A percentile compares a stretch with the other conserved stretches of the same genome.
phyloP scores from a whole-genome alignment of 2,329 filamentous ascomycete genomes.

The Cordyceps cicadae region DNA sequence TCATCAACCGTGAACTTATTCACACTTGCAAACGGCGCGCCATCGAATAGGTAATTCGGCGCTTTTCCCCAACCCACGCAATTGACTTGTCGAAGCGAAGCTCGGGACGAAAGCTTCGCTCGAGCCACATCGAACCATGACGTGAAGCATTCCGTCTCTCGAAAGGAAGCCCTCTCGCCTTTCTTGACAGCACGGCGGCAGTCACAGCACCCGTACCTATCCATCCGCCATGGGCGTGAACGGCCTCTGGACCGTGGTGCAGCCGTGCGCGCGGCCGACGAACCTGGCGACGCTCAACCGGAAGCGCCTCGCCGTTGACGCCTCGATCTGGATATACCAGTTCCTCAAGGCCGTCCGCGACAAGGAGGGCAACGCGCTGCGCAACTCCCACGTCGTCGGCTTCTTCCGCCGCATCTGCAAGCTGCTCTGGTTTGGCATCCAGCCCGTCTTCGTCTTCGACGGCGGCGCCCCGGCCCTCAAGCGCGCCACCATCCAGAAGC shows the following conservation, averaged over 20 bases:
- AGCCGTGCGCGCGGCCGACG: conserved; percentile 90
- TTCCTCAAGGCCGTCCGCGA: conserved; percentile 98
- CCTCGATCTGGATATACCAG: conserved; percentile 99
- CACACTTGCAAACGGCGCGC: neutral
- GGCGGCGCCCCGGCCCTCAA: conserved; percentile 88
- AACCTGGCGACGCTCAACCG: conserved; percentile 94
- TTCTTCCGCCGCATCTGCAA: conserved; percentile 99
- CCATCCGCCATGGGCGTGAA: conserved; percentile 82
- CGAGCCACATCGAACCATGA: neutral
- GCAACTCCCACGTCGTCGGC: conserved; percentile 91
- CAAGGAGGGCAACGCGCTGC: conserved; percentile 93
- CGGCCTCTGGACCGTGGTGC: conserved; percentile 91
- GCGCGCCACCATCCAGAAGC: conserved; percentile 74
- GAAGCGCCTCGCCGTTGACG: conserved; percentile 92
- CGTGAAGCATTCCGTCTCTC: neutral
- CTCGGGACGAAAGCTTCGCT: neutral
- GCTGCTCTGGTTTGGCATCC: conserved; percentile 90
- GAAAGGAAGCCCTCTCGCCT: neutral
- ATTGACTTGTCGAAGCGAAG: neutral
- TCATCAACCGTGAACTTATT: conserved; percentile 13
- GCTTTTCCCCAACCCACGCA: neutral
- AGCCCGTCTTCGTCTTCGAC: conserved; percentile 96
- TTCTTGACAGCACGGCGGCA: neutral
- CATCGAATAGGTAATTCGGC: neutral
- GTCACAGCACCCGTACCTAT: neutral